Percentiles rank a stretch among this genome's conserved stretches.
phyloP scores from a whole-genome alignment of 257 asterid genomes.

The Solanum phureja region DNA sequence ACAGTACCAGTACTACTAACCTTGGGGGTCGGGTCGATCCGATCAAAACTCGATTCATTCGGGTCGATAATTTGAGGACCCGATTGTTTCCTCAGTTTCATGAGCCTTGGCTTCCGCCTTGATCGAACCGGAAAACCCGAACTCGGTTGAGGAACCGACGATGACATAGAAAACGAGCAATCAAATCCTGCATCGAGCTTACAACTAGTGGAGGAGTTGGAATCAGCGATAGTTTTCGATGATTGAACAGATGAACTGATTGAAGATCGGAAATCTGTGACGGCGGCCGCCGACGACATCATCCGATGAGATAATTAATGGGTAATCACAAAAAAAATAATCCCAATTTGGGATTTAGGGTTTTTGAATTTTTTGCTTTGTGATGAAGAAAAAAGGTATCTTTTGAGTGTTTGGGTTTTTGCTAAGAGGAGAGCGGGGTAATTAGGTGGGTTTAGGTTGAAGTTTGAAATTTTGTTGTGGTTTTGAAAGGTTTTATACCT shows the following conservation, averaged over 20 bases:
- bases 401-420: background rate
- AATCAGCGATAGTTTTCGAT: conserved; percentile 16
- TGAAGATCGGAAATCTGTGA: background rate
- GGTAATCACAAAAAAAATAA: background rate
- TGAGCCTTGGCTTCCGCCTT: conserved; percentile 45
- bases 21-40: background rate
- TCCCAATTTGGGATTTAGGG: background rate
- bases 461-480: background rate
- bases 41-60: conserved; percentile 14
- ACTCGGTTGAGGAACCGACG: background rate
- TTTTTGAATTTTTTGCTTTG: background rate
- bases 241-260: background rate
- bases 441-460: background rate
- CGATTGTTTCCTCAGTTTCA: conserved; percentile 35
- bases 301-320: background rate
- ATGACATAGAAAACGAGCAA: background rate
- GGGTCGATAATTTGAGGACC: conserved; percentile 16
- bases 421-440: background rate
- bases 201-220: background rate
- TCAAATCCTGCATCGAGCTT: conserved; percentile 13
- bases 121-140: conserved; percentile 16
- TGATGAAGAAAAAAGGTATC: background rate
- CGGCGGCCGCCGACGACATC: background rate
- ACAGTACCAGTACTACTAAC: background rate
- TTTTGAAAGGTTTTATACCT: background rate